These are phyloP conservation scores for Sporothrix globosa DNA, from an alignment of 2,329 filamentous ascomycete species.

Conservation along the genomic window DNA sequence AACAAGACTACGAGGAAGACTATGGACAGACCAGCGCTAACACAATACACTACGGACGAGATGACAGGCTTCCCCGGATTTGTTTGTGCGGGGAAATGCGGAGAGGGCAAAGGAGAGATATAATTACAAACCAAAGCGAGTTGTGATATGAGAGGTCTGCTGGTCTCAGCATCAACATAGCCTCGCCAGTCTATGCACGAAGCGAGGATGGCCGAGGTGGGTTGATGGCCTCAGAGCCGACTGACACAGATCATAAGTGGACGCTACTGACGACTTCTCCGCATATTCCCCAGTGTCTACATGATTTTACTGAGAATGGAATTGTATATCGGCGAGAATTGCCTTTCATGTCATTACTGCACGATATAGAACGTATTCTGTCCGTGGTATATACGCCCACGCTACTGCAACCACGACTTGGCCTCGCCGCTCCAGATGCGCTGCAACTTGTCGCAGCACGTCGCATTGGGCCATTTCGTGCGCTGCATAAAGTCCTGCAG, in stretches of 20 bases:
- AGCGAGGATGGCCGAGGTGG: too few relatives aligned
- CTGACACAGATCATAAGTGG: too few relatives aligned
- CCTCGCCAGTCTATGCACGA: too few relatives aligned
- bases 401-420: not conserved
- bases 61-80: slow-evolving; percentile 2
- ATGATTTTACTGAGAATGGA: too few relatives aligned
- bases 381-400: not conserved
- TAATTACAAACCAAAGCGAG: not conserved
- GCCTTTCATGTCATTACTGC: too few relatives aligned
- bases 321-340: not conserved
- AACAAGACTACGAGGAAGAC: not conserved
- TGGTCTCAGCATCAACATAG: too few relatives aligned
- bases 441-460: not conserved
- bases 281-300: too few relatives aligned
- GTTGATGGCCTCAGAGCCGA: too few relatives aligned
- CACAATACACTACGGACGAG: not conserved
- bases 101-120: not conserved
- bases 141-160: too few relatives aligned
- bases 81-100: slow-evolving; percentile 6
- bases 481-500: not conserved
- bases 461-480: not conserved
- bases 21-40: not conserved
- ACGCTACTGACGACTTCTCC: too few relatives aligned
- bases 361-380: too few relatives aligned
- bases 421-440: slow-evolving; percentile 8